Conservation (phyloP, 768 basidiomycete genomes). For the Hericium rajendrae region DNA sequence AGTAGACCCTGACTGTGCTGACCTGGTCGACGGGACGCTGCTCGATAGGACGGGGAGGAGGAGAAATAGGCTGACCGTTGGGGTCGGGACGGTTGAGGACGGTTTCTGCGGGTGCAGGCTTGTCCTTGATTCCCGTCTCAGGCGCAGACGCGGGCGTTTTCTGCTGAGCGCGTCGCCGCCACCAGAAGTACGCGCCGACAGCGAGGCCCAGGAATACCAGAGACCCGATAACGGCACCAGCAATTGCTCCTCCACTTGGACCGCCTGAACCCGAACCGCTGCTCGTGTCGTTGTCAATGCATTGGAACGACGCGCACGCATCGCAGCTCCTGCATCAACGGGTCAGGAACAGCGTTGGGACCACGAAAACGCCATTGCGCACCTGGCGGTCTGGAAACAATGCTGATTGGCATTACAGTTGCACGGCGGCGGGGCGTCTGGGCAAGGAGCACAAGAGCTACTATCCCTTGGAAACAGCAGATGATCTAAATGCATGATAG, state of each 20-base stretch:
- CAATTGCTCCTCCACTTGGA: conserved; percentile 60
- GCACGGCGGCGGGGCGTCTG: conserved; percentile 34
- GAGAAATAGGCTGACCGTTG: conserved; percentile 43
- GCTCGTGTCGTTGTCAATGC: conserved; percentile 27
- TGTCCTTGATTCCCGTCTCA: conserved; percentile 33
- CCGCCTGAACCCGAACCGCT: conserved; percentile 22
- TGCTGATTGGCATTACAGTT: conserved; percentile 43
- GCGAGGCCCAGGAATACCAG: conserved; percentile 49
- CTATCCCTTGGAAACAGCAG: conserved; percentile 14
- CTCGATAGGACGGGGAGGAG: conserved; percentile 16
- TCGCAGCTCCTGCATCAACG: conserved; percentile 43
- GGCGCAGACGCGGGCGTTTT: conserved; percentile 31
- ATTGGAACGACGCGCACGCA: conserved; percentile 43
- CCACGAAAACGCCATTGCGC: conserved; percentile 14
- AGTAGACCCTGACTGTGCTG: conserved; percentile 39
- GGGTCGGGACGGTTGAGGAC: conserved; percentile 82
- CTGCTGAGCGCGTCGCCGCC: conserved; percentile 42
- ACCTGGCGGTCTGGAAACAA: conserved; percentile 58
- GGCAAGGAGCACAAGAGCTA: conserved; percentile 38
- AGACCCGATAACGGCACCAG: conserved; percentile 61
- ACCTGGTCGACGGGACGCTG: conserved; percentile 18
- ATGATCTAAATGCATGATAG: conserved; percentile 14
- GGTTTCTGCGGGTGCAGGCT: conserved; percentile 64
- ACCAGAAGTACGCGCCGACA: conserved; percentile 47
- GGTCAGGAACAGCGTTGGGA: background rate